Base-by-base conservation (phyloP, 257 asterid genomes). In the Mentha longifolia region DNA sequence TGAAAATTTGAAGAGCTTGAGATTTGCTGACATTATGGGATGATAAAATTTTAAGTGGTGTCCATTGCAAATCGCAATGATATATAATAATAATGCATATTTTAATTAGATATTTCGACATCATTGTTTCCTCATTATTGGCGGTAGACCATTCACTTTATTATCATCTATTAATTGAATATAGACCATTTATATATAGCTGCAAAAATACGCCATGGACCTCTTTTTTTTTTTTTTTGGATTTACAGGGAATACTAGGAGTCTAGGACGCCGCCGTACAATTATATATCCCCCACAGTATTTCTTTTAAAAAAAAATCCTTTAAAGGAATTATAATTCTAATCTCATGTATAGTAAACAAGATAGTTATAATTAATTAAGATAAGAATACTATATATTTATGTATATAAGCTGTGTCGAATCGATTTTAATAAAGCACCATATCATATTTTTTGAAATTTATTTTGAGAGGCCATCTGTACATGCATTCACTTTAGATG, bases 11-110 rank as follows among this genome's bases (percentile, higher is more conserved):
- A 75, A 69, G 77, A 78, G 64, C 30, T 59, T 55, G 30, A 45
- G 65, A 78, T 73, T 47, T 69, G 37, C 17, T 61, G 82, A 66
- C 65, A 50, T 7, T 19, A 61, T 14, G 20, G 61, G 55, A 72
- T 50, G 33, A 22, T 35, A 28, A 54, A 47, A 28, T 16, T 67
- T 35, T 15, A 41, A 60, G 79, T 47, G 65, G 72, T 41, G 71
- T 75, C 66, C 52, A 28, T 49, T 13, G 14, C 70, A 75, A 25
- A 16, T 57, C 20, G 55, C 56, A 61, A 43, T 28, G 45, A 54
- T 73, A 33, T 17, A n/a, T 50, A 61, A 16, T 7, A n/a, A 31
- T 35, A 3, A 39, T 60, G 19, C 12, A 33, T 59, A 10, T 62
- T 20, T 56, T 65, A 22, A 22, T 45, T 15, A 11, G 68, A 74